phyloP scores from a whole-genome alignment of 371 early-diverging fungal genomes.

The Rhizomucor miehei region DNA sequence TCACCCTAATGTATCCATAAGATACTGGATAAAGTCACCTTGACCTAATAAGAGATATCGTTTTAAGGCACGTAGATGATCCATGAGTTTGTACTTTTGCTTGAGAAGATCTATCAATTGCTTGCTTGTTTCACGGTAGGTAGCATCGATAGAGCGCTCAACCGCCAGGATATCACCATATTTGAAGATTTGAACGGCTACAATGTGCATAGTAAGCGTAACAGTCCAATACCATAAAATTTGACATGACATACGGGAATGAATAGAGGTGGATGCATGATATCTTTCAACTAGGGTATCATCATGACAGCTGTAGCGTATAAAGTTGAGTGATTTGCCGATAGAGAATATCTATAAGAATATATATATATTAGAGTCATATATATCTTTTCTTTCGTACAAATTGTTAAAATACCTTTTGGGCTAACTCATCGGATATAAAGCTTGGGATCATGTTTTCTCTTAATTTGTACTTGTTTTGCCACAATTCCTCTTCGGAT shows the following conservation, averaged over 20 bases:
- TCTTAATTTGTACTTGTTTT: conserved; percentile 68
- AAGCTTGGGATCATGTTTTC: conserved; percentile 85
- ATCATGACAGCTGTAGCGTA: conserved; percentile 84
- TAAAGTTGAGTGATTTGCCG: conserved; percentile 93
- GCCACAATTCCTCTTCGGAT: conserved; percentile 78
- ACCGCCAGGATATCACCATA: conserved; percentile 74
- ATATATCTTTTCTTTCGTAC: too few species aligned
- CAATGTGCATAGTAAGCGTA: neutral
- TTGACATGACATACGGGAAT: conserved; percentile 2
- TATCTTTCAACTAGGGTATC: conserved; percentile 31
- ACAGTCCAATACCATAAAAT: neutral
- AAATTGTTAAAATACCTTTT: conserved; percentile 54
- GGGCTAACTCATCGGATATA: conserved; percentile 70
- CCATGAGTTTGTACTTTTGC: conserved; percentile 74
- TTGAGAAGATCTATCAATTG: conserved; percentile 72
- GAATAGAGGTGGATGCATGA: conserved; percentile 1
- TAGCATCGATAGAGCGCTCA: conserved; percentile 72
- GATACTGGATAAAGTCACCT: conserved; percentile 91
- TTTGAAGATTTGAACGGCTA: conserved; percentile 41
- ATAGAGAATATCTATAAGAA: conserved; percentile 74
- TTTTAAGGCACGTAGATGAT: conserved; percentile 85
- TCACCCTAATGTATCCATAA: conserved; percentile 85
- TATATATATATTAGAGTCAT: too few species aligned
- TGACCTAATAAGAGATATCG: conserved; percentile 90
- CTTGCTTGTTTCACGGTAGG: conserved; percentile 69